Conservation (phyloP, 345 rosid genomes). For the Hibiscus mutabilis region DNA sequence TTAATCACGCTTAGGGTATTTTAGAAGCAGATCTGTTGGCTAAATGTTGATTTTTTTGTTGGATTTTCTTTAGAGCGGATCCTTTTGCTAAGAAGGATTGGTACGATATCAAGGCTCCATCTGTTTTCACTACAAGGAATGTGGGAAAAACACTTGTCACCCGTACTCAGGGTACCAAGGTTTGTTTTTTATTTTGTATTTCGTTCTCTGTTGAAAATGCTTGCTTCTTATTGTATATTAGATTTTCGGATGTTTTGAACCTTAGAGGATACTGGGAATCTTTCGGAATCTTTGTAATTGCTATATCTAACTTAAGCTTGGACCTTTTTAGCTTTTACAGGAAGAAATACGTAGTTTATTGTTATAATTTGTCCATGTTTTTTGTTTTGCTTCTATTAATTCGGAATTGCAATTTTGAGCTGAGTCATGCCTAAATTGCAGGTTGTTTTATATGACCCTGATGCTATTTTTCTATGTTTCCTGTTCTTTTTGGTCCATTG, state of each 20-base stretch:
- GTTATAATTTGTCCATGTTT: too few species aligned
- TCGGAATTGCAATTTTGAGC: neutral
- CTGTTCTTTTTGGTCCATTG: too few species aligned
- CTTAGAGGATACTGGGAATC: neutral
- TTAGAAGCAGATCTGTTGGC: neutral
- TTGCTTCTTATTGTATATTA: neutral
- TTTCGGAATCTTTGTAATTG: neutral
- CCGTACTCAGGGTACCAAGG: constrained; percentile 98
- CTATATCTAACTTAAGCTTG: neutral
- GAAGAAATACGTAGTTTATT: neutral
- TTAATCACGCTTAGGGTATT: neutral
- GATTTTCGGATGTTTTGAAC: neutral
- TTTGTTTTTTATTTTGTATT: constrained; percentile 5
- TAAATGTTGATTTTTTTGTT: neutral
- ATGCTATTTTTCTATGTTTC: neutral
- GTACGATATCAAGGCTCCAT: constrained; percentile 95
- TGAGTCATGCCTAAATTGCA: neutral
- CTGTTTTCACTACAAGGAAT: constrained; percentile 48
- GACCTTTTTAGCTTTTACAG: neutral
- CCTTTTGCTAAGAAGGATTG: constrained; percentile 97
- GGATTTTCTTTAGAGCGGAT: constrained; percentile 44
- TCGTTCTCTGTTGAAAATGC: neutral
- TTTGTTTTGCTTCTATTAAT: neutral
- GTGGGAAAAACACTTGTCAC: constrained; percentile 90
- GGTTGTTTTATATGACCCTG: neutral